Percentiles rank a stretch among this genome's conserved stretches.
Conservation (phyloP, 1,284 basidiomycete species). For the Kalmanozyma brasiliensis region DNA sequence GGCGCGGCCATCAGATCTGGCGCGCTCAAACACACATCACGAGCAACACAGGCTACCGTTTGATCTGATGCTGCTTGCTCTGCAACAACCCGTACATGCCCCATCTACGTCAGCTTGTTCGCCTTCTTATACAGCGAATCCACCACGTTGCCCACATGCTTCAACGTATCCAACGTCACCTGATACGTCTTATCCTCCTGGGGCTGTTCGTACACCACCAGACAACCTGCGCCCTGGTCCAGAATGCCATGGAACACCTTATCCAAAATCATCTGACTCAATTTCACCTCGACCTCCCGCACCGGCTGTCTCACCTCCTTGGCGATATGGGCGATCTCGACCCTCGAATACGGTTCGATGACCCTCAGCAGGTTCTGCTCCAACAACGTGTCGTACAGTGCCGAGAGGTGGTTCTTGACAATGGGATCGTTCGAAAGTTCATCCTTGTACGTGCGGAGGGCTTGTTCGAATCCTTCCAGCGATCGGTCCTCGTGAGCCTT, state of each 20-base stretch:
- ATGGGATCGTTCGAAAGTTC: slow-evolving; percentile 93
- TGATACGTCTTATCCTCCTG: slow-evolving; percentile 86
- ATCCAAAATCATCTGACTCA: slow-evolving; percentile 98
- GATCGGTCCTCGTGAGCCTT: slow-evolving; percentile 91
- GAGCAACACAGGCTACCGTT: too few species aligned
- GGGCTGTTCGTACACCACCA: slow-evolving; percentile 86
- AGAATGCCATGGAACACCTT: slow-evolving; percentile 92
- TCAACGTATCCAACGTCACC: slow-evolving; percentile 85
- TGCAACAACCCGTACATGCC: not conserved
- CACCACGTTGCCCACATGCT: slow-evolving; percentile 89
- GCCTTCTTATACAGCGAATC: slow-evolving; percentile 81
- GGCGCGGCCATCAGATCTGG: too few species aligned
- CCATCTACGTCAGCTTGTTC: slow-evolving; percentile 28
- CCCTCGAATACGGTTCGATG: slow-evolving; percentile 91
- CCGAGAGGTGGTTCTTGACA: slow-evolving; percentile 90
- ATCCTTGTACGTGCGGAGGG: slow-evolving; percentile 85
- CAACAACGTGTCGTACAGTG: slow-evolving; percentile 91
- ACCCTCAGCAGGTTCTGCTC: slow-evolving; percentile 94
- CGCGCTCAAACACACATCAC: too few species aligned
- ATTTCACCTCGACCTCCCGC: slow-evolving; percentile 93
- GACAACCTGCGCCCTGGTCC: slow-evolving; percentile 91
- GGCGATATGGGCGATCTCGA: slow-evolving; percentile 90
- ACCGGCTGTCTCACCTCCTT: slow-evolving; percentile 87
- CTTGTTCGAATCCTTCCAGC: slow-evolving; percentile 87
- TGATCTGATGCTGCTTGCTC: not conserved